phyloP scores from a whole-genome alignment of 2,329 filamentous ascomycete genomes.

The Venturia oleaginea region DNA sequence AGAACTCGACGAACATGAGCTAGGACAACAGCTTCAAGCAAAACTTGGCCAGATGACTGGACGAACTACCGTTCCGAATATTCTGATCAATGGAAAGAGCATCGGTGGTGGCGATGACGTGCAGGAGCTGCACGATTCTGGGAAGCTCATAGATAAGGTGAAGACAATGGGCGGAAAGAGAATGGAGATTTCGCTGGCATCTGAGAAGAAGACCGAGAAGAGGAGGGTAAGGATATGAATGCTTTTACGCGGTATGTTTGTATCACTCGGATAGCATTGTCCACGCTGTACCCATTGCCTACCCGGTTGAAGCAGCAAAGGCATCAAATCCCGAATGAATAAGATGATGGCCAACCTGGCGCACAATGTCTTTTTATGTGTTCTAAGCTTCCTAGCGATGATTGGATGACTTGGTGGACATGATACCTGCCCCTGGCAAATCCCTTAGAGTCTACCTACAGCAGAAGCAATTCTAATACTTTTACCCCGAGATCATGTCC shows the following conservation, averaged over 20 bases:
- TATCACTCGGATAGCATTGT: neutral
- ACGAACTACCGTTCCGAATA: constrained; percentile 80
- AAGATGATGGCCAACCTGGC: neutral
- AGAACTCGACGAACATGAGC: constrained; percentile 74
- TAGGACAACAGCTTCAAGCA: constrained; percentile 65
- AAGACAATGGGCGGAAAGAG: constrained; percentile 64
- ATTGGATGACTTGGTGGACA: neutral
- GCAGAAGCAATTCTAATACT: neutral
- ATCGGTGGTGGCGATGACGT: constrained; percentile 90
- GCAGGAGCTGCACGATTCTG: constrained; percentile 52
- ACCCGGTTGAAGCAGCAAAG: neutral
- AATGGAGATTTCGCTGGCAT: constrained; percentile 22
- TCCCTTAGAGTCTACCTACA: neutral
- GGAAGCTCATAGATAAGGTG: constrained; percentile 62
- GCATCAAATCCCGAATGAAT: neutral
- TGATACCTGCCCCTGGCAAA: neutral
- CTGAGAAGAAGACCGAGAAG: neutral
- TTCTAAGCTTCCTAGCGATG: neutral
- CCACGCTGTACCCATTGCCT: neutral
- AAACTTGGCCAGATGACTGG: constrained; percentile 65
- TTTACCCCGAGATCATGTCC: neutral
- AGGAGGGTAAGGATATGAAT: constrained; percentile 11
- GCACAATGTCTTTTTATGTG: neutral
- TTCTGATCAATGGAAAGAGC: constrained; percentile 78
- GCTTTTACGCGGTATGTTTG: neutral